Evolutionary conservation across 2,329 filamentous ascomycete species (phyloP), one percentile per base, ranked within the genome.

Genomic region (Colletotrichum agaves): DNA sequence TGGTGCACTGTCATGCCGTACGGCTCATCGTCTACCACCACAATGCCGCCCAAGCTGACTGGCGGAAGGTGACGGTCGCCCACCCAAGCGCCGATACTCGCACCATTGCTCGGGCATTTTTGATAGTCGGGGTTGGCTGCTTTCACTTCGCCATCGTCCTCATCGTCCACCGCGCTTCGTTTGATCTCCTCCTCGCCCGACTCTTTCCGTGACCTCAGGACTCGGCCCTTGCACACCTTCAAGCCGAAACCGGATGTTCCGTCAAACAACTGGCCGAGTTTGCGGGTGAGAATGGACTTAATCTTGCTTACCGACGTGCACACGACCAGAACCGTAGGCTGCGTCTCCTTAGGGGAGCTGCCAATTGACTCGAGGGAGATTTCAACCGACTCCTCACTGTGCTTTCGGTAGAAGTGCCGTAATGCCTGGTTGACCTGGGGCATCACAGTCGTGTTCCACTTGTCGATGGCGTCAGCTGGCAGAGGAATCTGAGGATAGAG

Each of bases 1-100:
- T 98, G 95, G 75, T 98, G 95, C 0, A 98, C 95, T 21, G 93
- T 98, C 93, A 98, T 96, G 12, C 95, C 95, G 74, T 94, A 96
- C 0, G 93, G 88, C 76, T 91, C 90, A 62, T 92, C 89, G 75
- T 98, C 94, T 2, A 98, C 89, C 35, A 96, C 82, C 44, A 98
- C 89, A 4, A 97, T 85, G 8, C 95, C 95, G 12, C 95, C 95
- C 72, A 97, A 94, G 35, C 93, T 97, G 3, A 97, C 95, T 2
- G 95, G 93, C 5, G 94, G 94, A 3, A 98, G 83, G 75, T 98
- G 95, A 49, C 92, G 90, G 71, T 94, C 89, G 64, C 92, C 91
- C 57, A 93, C 90, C 84, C 93, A 98, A 0, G 94, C 94, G 6
- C 95, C 95, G 67, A 98, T 98, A 47, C 94, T 97, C 7, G 95